Evolutionary conservation across 2,329 filamentous ascomycete genomes (phyloP).

Genomic region (Ophiostoma piceae): DNA sequence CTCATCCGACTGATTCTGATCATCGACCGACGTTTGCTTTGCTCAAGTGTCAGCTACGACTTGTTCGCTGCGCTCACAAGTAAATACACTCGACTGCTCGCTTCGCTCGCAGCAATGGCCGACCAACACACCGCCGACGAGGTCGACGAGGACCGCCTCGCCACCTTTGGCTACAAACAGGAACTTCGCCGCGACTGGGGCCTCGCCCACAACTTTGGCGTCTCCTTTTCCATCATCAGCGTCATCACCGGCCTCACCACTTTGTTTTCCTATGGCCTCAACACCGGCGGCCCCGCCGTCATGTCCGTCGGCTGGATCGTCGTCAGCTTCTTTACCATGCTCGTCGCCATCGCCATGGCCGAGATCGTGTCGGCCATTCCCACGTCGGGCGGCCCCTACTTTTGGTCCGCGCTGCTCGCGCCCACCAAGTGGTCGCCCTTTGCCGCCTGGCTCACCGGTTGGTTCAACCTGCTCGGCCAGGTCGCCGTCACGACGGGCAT

Average conservation of each 20-base stretch:
- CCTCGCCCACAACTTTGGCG: slow-evolving; percentile 55
- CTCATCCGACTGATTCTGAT: neutral
- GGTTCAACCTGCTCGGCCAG: slow-evolving; percentile 41
- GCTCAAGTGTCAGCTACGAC: neutral
- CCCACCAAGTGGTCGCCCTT: slow-evolving; percentile 40
- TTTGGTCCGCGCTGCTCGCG: slow-evolving; percentile 55
- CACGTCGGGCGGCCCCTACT: slow-evolving; percentile 55
- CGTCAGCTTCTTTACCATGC: slow-evolving; percentile 50
- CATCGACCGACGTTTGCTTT: neutral
- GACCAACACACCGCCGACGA: slow-evolving; percentile 31
- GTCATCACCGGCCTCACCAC: slow-evolving; percentile 57
- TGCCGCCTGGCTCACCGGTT: slow-evolving; percentile 40
- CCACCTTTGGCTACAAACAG: slow-evolving; percentile 56
- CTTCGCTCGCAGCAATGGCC: slow-evolving; percentile 21
- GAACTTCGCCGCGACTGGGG: slow-evolving; percentile 55
- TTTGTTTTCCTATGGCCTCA: slow-evolving; percentile 52
- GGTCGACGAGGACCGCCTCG: slow-evolving; percentile 48
- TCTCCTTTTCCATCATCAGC: slow-evolving; percentile 58
- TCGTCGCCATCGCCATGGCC: slow-evolving; percentile 52
- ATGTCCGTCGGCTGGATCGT: slow-evolving; percentile 54
- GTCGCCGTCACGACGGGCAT: slow-evolving; percentile 42
- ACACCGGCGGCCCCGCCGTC: slow-evolving; percentile 50
- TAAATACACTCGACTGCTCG: neutral
- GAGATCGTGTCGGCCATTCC: slow-evolving; percentile 57
- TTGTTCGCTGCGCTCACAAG: neutral